Percentiles rank a stretch among this genome's conserved stretches.
These are phyloP conservation scores for Solanum virginianum DNA, from an alignment of 257 asterid genomes.

Conservation along the genomic window DNA sequence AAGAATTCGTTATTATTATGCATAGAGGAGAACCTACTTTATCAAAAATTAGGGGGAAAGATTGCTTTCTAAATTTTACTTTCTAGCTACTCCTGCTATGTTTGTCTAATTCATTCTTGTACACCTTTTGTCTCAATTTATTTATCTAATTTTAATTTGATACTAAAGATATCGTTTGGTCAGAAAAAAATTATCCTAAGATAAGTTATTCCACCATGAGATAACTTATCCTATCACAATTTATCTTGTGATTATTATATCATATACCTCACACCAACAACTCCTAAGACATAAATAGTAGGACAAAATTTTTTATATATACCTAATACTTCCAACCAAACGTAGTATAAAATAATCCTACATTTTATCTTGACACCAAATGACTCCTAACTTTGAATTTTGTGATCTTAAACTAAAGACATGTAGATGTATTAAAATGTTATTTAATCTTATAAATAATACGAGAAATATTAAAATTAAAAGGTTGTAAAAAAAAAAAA, in stretches of 20 bases:
- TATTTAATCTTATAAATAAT: not conserved
- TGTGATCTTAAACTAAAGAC: not conserved
- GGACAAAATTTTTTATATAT: too few relatives aligned
- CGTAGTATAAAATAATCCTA: too few relatives aligned
- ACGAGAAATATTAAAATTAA: not conserved
- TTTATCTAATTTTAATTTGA: not conserved
- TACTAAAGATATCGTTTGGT: not conserved
- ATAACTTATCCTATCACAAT: too few relatives aligned
- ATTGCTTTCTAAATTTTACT: not conserved
- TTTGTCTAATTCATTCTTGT: not conserved
- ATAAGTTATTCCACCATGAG: too few relatives aligned
- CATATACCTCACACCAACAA: too few relatives aligned
- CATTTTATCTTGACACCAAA: too few relatives aligned
- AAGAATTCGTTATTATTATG: not conserved
- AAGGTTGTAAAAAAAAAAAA: not conserved
- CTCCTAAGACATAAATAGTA: too few relatives aligned
- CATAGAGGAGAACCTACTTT: not conserved
- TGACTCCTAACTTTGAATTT: not conserved
- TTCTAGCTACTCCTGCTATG: not conserved
- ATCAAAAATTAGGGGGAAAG: not conserved
- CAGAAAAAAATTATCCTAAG: too few relatives aligned
- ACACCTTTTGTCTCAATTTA: not conserved
- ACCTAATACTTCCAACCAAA: too few relatives aligned
- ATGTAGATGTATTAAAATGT: accelerated
- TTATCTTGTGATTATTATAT: too few relatives aligned